phyloP scores from a whole-genome alignment of 768 basidiomycete genomes.

The Rhodotorula diobovata region DNA sequence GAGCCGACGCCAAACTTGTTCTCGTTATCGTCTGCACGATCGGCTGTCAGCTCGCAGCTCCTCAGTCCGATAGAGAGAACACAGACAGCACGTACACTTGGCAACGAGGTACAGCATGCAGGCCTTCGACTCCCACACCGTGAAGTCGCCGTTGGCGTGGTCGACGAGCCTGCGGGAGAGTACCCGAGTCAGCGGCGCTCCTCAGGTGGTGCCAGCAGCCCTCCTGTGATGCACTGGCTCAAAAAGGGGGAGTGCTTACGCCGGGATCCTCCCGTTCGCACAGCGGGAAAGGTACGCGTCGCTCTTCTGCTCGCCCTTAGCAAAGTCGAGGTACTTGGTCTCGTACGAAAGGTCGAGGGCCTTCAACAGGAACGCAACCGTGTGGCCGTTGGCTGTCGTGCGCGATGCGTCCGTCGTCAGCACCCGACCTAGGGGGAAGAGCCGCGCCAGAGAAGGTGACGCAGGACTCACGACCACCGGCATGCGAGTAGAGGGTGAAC shows the following conservation, averaged over 20 bases:
- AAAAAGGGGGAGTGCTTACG: not conserved
- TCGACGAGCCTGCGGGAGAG: constrained; percentile 30
- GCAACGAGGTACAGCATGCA: constrained; percentile 37
- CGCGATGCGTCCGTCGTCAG: too few relatives aligned
- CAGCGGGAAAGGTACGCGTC: constrained; percentile 16
- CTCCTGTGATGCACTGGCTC: too few relatives aligned
- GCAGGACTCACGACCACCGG: constrained; percentile 10
- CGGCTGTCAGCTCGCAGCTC: too few relatives aligned
- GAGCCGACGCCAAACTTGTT: constrained; percentile 31
- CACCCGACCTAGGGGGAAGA: not conserved
- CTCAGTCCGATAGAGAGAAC: too few relatives aligned
- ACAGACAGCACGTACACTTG: constrained; percentile 21
- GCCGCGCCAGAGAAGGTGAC: too few relatives aligned
- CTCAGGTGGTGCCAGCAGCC: too few relatives aligned
- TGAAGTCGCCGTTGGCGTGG: constrained; percentile 36
- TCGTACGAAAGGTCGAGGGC: constrained; percentile 40
- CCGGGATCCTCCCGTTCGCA: constrained; percentile 38
- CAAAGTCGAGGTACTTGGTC: constrained; percentile 37
- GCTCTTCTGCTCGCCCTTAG: constrained; percentile 32
- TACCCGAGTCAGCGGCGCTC: not conserved
- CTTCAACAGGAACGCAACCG: constrained; percentile 34
- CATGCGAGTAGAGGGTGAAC: constrained; percentile 39
- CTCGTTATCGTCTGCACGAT: constrained; percentile 33
- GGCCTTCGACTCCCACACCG: constrained; percentile 38
- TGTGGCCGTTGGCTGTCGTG: constrained; percentile 24